Evolutionary conservation across 2,329 filamentous ascomycete genomes (phyloP), one percentile per base, ranked within the genome.

Genomic region (Balansia obtecta): DNA sequence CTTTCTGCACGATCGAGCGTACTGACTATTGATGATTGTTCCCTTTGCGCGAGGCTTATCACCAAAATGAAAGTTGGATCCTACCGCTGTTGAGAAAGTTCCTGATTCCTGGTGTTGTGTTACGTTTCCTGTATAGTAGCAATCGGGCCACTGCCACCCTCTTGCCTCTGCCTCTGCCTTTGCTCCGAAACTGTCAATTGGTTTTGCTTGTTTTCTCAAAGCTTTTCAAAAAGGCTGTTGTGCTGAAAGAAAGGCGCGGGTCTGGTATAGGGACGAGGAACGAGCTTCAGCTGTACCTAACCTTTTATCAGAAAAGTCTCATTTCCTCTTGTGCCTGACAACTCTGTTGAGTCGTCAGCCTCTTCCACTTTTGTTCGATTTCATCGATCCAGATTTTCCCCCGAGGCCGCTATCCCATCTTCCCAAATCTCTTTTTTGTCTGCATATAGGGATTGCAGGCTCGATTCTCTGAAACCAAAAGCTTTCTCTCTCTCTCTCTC

Each of bases 281-380:
- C 50, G 51, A 45, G 51, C 52, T 51, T 51, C 54, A 54, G 53
- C 51, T 56, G 50, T 57, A 54, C 51, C 54, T 56, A 56, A 52
- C 51, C 50, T 46, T 50, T 56, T 57, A 53, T 54, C 50, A 53
- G 51, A 57, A 57, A 54, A 53, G 52, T 47, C 55, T 47, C 49
- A 27, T 37, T 53, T 53, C 50, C 51, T 51, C 49, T 53, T 34
- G 37, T 54, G 50, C 51, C 45, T 52, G 54, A 49, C 53, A 48
- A 8, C n/a, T 51, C 42, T 53, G 32, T 34, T 41, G 46, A 44
- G 46, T 47, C 46, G 44, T 38, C 45, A 45, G 33, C 39, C 22
- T 45, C 43, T 45, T 45, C 49, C 52, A 41, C 52, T 50, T 20
- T 44, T 42, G 41, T 48, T 16, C 20, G 40, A 18, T 42, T 42